Evolutionary conservation across 345 rosid species (phyloP).

Genomic region (Boechera retrofracta): DNA sequence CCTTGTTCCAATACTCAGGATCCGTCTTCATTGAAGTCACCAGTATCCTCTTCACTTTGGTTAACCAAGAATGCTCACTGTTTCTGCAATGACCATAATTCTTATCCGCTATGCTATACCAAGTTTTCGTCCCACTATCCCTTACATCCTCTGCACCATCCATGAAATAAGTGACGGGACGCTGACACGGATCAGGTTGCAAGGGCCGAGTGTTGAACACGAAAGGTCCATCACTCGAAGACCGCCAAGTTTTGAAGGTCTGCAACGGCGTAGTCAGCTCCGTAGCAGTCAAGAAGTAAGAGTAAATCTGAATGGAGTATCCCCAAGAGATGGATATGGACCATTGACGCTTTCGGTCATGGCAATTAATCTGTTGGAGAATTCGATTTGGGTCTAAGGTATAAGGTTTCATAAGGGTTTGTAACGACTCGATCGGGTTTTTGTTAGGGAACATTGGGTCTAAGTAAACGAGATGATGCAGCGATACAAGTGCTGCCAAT

Average conservation of each 20-base stretch:
- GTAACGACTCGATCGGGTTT: slow-evolving; percentile 56
- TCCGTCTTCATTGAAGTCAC: slow-evolving; percentile 66
- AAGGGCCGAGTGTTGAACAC: slow-evolving; percentile 66
- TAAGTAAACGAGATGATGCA: slow-evolving; percentile 72
- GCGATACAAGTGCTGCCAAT: slow-evolving; percentile 64
- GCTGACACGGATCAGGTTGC: slow-evolving; percentile 55
- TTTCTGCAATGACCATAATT: slow-evolving; percentile 50
- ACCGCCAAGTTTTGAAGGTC: slow-evolving; percentile 84
- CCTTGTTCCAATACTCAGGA: slow-evolving; percentile 72
- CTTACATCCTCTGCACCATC: slow-evolving; percentile 55
- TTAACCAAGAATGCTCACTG: slow-evolving; percentile 42
- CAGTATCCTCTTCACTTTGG: slow-evolving; percentile 51
- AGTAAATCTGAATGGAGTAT: slow-evolving; percentile 73
- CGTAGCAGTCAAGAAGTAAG: slow-evolving; percentile 47
- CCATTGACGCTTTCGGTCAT: slow-evolving; percentile 65
- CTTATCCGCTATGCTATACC: slow-evolving; percentile 47
- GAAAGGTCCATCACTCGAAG: slow-evolving; percentile 65
- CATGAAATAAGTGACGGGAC: slow-evolving; percentile 64
- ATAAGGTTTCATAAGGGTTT: slow-evolving; percentile 55
- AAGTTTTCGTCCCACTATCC: slow-evolving; percentile 55
- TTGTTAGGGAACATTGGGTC: slow-evolving; percentile 63
- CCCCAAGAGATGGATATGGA: slow-evolving; percentile 88
- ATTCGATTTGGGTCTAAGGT: slow-evolving; percentile 63
- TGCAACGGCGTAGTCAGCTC: slow-evolving; percentile 62
- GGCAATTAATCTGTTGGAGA: slow-evolving; percentile 70